Conservation (phyloP, 2,329 filamentous ascomycete species). For the Emergomyces pasteurianus region DNA sequence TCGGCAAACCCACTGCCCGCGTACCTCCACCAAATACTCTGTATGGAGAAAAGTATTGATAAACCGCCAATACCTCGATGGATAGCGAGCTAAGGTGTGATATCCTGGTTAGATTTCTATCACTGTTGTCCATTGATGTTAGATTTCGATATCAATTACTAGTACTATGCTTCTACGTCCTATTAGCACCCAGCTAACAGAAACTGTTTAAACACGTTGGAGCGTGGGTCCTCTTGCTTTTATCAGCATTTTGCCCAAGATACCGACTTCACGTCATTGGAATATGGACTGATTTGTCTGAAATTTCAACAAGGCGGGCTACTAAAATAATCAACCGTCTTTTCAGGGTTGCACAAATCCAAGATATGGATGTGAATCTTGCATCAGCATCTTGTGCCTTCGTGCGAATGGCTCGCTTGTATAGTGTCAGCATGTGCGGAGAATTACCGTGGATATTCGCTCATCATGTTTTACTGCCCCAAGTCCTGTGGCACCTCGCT, state of each 20-base stretch:
- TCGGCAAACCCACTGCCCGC: slow-evolving; percentile 2
- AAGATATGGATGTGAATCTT: not conserved
- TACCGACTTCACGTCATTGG: not conserved
- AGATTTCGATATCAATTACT: not conserved
- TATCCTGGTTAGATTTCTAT: not conserved
- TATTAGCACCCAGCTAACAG: no score
- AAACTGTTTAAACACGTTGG: no score
- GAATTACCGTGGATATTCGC: not conserved
- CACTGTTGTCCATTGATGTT: not conserved
- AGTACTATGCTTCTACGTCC: no score
- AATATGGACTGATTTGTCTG: not conserved
- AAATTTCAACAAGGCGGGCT: not conserved
- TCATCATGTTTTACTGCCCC: not conserved
- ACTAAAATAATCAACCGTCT: not conserved
- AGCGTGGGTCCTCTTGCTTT: no score
- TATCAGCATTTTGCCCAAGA: not conserved
- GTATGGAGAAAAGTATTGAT: not conserved
- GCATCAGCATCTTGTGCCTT: not conserved
- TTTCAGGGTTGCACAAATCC: not conserved
- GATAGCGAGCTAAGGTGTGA: not conserved
- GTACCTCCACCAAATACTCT: no score
- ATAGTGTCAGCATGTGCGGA: not conserved
- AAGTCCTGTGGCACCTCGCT: no score
- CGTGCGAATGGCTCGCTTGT: no score
- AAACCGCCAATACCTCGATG: not conserved